Evolutionary conservation across 805 yeast species (phyloP), one percentile per base, ranked within the genome.

Genomic region (Yarrowia sp.): DNA sequence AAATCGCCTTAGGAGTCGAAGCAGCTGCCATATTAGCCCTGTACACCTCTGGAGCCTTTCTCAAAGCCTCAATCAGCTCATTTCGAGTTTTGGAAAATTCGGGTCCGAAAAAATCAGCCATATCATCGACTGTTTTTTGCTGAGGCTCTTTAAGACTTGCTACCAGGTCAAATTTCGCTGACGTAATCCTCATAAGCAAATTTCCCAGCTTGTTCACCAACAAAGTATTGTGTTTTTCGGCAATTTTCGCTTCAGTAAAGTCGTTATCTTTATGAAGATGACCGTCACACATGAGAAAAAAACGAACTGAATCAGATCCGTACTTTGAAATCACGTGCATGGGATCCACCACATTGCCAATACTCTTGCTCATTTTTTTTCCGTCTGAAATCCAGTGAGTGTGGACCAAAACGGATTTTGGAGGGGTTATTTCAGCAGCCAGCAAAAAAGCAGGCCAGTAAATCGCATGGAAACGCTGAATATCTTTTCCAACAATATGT

Each of bases 261-360:
- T 92, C 92, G 69, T 92, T 84, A 75, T 95, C 99, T 33, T 83
- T 80, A 31, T 84, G 87, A 38, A 95, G 75, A 41, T 86, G 85
- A 0, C 96, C 87, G 72, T 87, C 87, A 69, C 87, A 89, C 75
- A 87, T 81, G 66, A 95, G 76, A 72, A 86, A 91, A 75, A 90
- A 86, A 67, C 97, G 80, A 45, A 92, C 76, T 1, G 75, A 66
- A 57, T 78, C 81, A 0, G 89, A 74, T 0, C 92, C 97, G 70
- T 88, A 90, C 45, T 79, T 74, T 0, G 83, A 79, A 22, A 84
- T 78, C 35, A 87, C 80, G n/a, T 78, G 83, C 17, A 89, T 72
- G 0, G 99, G 99, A 71, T 95, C 98, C 5, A 93, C 96, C 9
- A 93, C 98, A 73, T 95, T 95, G 0, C 98, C 97, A 64, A 86